These are phyloP conservation scores for Aspergillus carbonarius DNA, from an alignment of 2,329 filamentous ascomycete species.

Conservation along the genomic window DNA sequence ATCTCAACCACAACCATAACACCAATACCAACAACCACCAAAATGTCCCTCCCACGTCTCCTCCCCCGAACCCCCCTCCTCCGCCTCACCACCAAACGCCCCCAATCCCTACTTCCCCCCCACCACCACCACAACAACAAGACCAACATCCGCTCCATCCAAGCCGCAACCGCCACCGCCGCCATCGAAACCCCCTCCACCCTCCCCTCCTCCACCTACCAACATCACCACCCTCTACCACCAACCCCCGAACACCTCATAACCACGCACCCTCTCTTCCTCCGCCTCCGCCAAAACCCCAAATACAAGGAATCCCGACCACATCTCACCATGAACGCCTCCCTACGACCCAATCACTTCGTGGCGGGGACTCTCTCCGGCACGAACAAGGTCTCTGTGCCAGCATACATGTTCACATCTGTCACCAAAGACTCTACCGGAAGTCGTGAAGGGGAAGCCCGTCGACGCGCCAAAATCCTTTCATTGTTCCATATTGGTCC, in stretches of 20 bases:
- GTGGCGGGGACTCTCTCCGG: slow-evolving; percentile 77
- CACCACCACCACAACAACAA: background rate
- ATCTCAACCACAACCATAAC: background rate
- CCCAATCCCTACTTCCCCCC: background rate
- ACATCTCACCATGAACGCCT: slow-evolving; percentile 75
- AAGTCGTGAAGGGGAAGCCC: no score
- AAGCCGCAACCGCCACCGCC: slow-evolving; percentile 1
- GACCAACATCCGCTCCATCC: background rate
- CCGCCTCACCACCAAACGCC: slow-evolving; percentile 6
- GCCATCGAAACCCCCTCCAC: slow-evolving; percentile 5
- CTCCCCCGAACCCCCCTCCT: slow-evolving; percentile 1
- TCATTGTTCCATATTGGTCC: slow-evolving; percentile 35
- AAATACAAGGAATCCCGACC: slow-evolving; percentile 73
- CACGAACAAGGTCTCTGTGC: slow-evolving; percentile 69
- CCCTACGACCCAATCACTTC: slow-evolving; percentile 68
- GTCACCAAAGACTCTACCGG: background rate
- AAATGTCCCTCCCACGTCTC: slow-evolving; percentile 10
- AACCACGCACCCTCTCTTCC: slow-evolving; percentile 63
- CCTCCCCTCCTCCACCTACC: background rate
- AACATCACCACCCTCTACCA: slow-evolving; percentile 9
- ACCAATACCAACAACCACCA: background rate
- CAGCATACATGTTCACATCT: slow-evolving; percentile 58
- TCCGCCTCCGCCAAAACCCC: slow-evolving; percentile 62
- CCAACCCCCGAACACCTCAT: slow-evolving; percentile 47
- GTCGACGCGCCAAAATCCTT: slow-evolving; percentile 8